phyloP scores from a whole-genome alignment of 2,329 filamentous ascomycete genomes.

The Hymenoscyphus occultus region DNA sequence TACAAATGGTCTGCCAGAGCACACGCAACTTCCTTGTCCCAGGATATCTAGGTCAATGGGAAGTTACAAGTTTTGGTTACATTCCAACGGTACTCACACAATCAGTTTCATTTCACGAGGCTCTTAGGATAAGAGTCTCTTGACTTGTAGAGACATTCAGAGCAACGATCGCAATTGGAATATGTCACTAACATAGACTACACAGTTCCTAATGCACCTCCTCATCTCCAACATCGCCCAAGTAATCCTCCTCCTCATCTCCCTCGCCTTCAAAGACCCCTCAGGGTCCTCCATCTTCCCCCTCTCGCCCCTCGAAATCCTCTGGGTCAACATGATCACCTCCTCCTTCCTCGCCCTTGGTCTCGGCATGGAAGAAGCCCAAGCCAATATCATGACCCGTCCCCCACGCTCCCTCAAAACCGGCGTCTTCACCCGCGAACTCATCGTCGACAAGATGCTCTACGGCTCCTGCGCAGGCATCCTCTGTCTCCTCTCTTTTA shows the following conservation, averaged over 20 bases:
- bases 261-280: constrained; percentile 64
- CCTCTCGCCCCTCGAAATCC: constrained; percentile 68
- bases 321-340: constrained; percentile 75
- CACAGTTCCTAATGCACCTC: constrained; percentile 59
- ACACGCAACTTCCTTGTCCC: too few species aligned
- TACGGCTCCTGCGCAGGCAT: constrained; percentile 63
- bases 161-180: too few species aligned
- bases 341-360: constrained; percentile 70
- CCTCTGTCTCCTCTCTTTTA: constrained; percentile 60
- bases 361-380: constrained; percentile 66
- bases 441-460: constrained; percentile 64
- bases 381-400: constrained; percentile 64
- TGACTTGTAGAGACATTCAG: too few species aligned
- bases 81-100: neutral
- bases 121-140: too few species aligned
- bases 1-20: too few species aligned
- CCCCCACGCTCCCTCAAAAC: constrained; percentile 59
- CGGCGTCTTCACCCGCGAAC: constrained; percentile 62
- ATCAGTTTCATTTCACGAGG: neutral
- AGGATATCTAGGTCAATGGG: too few species aligned
- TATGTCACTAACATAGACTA: neutral
- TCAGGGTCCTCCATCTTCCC: constrained; percentile 63
- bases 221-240: constrained; percentile 69
- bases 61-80: too few species aligned
- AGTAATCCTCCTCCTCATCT: constrained; percentile 65